Base-by-base conservation (phyloP, 495 filamentous ascomycete species). In the Aspergillus sparsus region DNA sequence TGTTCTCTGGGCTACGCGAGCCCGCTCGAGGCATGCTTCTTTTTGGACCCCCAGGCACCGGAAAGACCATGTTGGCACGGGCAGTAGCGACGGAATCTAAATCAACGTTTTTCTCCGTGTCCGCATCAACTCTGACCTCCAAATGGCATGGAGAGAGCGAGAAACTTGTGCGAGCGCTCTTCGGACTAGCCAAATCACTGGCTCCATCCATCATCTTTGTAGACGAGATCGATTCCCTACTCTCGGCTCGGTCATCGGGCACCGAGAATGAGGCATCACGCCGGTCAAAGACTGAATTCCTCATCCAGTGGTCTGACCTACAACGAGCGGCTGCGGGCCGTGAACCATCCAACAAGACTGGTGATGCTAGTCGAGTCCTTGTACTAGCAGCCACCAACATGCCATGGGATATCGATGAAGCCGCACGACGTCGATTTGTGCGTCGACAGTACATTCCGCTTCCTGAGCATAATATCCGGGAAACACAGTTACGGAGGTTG, bases 151-250 rank as follows among this genome's bases (percentile, higher is more conserved):
- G 94, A 35, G 94, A 99, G 72, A 93, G 89, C 21, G 94, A 98
- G 73, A 98, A 98, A 76, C 87, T 98, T 16, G 94, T 99, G 5
- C 86, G 92, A 15, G 94, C 95, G 1, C 82, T 98, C 15, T 99
- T 99, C 68, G 85, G 85, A 0, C 80, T 98, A 7, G 93, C 94
- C 27, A 97, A 96, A 68, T 82, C 86, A 15, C 84, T 98, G 32
- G 93, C 94, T 0, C 94, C 94, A 0, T 92, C 89, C 58, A 98
- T 99, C 72, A 99, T 99, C 64, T 99, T 99, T 63, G 93, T 99
- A 6, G 94, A 99, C 66, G 94, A 99, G 70, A 99, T 99, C 66
- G 94, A 99, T 71, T 97, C 94, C 1, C 76, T 99, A 6, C 81
- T 99, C 1, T 95, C 91, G 0, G 83, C 92, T 3, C 85, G 94